Evolutionary conservation across 2,329 filamentous ascomycete genomes (phyloP).

Genomic region (Colletotrichum kahawae): DNA sequence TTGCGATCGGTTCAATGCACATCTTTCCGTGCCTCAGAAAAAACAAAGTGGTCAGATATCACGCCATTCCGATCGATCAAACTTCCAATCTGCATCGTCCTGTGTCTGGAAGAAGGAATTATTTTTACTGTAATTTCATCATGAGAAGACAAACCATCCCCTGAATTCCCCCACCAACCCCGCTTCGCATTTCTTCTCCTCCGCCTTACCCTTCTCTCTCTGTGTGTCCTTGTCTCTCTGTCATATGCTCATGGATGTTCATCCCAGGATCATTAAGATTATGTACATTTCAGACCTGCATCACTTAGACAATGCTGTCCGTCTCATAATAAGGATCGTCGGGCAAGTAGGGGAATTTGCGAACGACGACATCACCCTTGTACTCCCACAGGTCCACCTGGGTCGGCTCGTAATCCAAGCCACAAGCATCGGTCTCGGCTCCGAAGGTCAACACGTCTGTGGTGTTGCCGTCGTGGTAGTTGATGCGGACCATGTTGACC

Average conservation of each 20-base stretch:
- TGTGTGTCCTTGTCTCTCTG: background rate
- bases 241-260: conserved; percentile 22
- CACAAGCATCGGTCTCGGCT: conserved; percentile 33
- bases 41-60: background rate
- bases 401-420: conserved; percentile 30
- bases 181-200: background rate
- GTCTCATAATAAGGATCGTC: conserved; percentile 7
- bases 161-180: background rate
- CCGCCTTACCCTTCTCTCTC: background rate
- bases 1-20: background rate
- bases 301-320: background rate
- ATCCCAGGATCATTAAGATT: background rate
- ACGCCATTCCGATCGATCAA: background rate
- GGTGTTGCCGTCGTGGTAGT: conserved; percentile 37
- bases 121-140: background rate
- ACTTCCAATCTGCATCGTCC: background rate
- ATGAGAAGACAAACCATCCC: background rate
- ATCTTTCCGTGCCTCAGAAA: background rate
- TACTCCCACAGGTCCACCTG: conserved; percentile 34
- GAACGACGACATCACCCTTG: conserved; percentile 13
- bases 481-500: conserved; percentile 37
- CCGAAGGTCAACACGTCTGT: conserved; percentile 37
- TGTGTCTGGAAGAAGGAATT: background rate
- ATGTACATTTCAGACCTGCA: background rate
- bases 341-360: conserved; percentile 14